These are phyloP conservation scores for Lasiodiplodia sp. DNA, from an alignment of 2,329 filamentous ascomycete species.

Conservation along the genomic window DNA sequence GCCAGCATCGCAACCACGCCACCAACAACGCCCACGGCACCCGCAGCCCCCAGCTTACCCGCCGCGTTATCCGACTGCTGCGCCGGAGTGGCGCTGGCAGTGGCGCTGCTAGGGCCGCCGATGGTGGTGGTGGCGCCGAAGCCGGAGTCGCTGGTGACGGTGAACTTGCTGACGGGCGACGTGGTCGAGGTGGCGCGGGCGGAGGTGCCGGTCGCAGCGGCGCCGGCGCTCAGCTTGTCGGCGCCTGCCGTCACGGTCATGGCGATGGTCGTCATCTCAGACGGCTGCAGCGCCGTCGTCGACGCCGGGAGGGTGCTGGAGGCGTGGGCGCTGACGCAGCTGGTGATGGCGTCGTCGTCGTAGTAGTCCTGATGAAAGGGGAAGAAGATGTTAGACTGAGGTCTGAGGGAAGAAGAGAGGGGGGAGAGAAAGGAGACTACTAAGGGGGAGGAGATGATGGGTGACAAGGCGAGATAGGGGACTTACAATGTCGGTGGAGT, in stretches of 20 bases:
- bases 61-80: not conserved
- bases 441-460: not conserved
- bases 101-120: not conserved
- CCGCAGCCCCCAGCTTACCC: not conserved
- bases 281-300: not conserved
- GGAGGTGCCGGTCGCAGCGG: not conserved
- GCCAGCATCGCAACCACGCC: conserved; percentile 9
- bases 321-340: conserved; percentile 6
- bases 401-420: not conserved
- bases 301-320: not conserved
- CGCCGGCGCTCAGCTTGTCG: conserved; percentile 19
- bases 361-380: not conserved
- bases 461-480: not conserved
- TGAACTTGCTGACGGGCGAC: not conserved
- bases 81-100: not conserved
- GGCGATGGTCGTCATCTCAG: conserved; percentile 2
- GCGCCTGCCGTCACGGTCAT: conserved; percentile 19
- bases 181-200: not conserved
- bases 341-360: not conserved
- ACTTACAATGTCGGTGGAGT: not conserved
- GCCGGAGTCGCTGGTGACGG: not conserved
- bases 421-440: no score
- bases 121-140: conserved; percentile 1
- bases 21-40: not conserved
- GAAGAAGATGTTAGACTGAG: not conserved